These are phyloP conservation scores for Salix exigua DNA, from an alignment of 345 rosid genomes.

Conservation along the genomic window DNA sequence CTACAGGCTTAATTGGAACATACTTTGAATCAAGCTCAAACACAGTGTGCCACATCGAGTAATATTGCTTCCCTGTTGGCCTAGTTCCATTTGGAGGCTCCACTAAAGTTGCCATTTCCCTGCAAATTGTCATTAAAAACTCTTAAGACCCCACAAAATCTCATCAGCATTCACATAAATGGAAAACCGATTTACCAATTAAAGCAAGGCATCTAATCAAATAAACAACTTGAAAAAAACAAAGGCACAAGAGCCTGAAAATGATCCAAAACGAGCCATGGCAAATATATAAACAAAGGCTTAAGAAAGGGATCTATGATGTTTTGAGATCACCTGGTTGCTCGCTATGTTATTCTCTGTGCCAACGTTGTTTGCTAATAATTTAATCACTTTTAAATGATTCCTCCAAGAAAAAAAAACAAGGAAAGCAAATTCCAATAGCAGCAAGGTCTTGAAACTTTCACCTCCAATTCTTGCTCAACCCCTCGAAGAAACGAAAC, in stretches of 20 bases:
- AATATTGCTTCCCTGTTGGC: constrained; percentile 62
- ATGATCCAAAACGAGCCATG: neutral
- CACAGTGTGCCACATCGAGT: constrained; percentile 69
- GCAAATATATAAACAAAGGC: neutral
- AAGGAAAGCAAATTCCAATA: neutral
- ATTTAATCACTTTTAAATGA: neutral
- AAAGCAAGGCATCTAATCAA: neutral
- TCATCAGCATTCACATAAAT: neutral
- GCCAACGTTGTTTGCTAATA: neutral
- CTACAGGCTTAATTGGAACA: constrained; percentile 74
- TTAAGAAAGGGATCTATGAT: constrained; percentile 2
- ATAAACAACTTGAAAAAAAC: neutral
- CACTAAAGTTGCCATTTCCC: constrained; percentile 65
- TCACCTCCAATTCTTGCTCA: neutral
- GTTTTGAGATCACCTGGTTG: constrained; percentile 20
- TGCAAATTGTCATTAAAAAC: constrained; percentile 12
- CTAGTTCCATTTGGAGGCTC: constrained; percentile 67
- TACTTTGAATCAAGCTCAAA: constrained; percentile 80
- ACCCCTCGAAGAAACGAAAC: neutral
- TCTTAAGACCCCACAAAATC: neutral
- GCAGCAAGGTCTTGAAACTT: neutral
- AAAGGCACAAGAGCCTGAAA: neutral
- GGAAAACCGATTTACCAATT: neutral
- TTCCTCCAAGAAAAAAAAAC: neutral
- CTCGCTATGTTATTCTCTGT: constrained; percentile 11